Percentiles rank a stretch among this genome's conserved stretches.
Evolutionary conservation across 345 rosid genomes (phyloP).

Genomic region (Arabidopsis suecica): DNA sequence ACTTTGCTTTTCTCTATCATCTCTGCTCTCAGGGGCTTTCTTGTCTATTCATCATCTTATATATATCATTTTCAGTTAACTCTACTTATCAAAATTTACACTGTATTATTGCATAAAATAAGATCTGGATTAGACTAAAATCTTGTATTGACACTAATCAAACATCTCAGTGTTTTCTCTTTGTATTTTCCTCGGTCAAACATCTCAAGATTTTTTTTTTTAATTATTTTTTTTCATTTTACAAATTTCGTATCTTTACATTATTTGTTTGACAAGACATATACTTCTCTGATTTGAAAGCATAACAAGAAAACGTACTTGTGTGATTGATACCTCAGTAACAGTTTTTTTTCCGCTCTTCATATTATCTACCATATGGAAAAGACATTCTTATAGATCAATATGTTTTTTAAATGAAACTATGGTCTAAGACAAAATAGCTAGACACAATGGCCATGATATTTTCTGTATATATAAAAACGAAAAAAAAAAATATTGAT

Average conservation of each 20-base stretch:
- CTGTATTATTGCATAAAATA: neutral
- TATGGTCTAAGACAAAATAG: neutral
- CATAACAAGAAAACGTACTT: slow-evolving; percentile 40
- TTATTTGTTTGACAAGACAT: slow-evolving; percentile 41
- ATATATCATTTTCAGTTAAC: neutral
- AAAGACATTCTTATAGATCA: slow-evolving; percentile 17
- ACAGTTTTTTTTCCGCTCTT: slow-evolving; percentile 9
- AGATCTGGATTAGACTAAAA: neutral
- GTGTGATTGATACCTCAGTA: slow-evolving; percentile 36
- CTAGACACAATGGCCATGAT: neutral
- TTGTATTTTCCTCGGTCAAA: slow-evolving; percentile 10
- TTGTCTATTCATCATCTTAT: slow-evolving; percentile 30
- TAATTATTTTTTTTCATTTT: slow-evolving; percentile 9
- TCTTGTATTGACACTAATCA: neutral
- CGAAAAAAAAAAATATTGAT: neutral
- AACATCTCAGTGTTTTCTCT: slow-evolving; percentile 5
- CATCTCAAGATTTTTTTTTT: slow-evolving; percentile 1
- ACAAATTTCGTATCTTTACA: slow-evolving; percentile 22
- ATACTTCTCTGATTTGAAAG: slow-evolving; percentile 36
- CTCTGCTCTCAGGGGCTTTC: slow-evolving; percentile 25
- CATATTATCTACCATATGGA: slow-evolving; percentile 1
- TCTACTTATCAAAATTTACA: slow-evolving; percentile 7
- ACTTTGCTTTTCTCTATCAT: slow-evolving; percentile 28
- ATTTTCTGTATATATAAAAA: neutral
- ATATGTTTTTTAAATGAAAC: slow-evolving; percentile 1